A percentile compares a stretch with the other conserved stretches of the same genome.
Conservation (phyloP, 2,329 filamentous ascomycete species). For the Lasiodiplodia gonubiensis region DNA sequence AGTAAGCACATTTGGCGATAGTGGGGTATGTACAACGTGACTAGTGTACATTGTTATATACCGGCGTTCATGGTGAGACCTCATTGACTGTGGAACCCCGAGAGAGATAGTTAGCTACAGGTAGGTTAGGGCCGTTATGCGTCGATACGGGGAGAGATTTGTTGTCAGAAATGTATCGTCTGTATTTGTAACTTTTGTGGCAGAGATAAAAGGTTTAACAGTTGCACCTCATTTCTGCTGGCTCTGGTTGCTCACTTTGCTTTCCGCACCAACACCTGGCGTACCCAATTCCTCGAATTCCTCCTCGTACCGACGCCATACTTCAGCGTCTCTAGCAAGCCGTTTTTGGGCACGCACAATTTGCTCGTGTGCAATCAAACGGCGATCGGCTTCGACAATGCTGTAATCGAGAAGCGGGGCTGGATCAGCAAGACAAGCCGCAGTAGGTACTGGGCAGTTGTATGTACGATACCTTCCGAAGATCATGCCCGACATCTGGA, state of each 20-base stretch:
- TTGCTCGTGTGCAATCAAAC: conserved; percentile 71
- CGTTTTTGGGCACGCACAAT: conserved; percentile 69
- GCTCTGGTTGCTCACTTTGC: conserved; percentile 21
- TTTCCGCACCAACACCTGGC: conserved; percentile 11
- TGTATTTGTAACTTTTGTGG: no score
- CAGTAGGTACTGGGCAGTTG: background rate
- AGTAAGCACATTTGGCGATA: background rate
- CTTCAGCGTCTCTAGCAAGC: conserved; percentile 67
- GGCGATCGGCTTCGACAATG: conserved; percentile 69
- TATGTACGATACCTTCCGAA: conserved; percentile 55
- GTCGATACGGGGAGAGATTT: background rate
- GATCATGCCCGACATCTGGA: conserved; percentile 88
- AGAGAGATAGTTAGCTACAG: background rate
- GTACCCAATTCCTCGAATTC: conserved; percentile 57
- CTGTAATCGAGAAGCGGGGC: background rate
- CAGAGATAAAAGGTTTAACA: background rate
- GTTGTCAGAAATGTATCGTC: no score
- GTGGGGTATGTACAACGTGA: background rate
- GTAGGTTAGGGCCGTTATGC: background rate
- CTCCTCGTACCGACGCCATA: conserved; percentile 71
- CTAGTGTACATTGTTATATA: background rate
- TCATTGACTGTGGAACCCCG: background rate
- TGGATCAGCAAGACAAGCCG: background rate
- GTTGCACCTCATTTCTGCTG: background rate
- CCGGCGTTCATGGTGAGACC: background rate